phyloP scores from a whole-genome alignment of 305 asterid species.

The Striga hermonthica region DNA sequence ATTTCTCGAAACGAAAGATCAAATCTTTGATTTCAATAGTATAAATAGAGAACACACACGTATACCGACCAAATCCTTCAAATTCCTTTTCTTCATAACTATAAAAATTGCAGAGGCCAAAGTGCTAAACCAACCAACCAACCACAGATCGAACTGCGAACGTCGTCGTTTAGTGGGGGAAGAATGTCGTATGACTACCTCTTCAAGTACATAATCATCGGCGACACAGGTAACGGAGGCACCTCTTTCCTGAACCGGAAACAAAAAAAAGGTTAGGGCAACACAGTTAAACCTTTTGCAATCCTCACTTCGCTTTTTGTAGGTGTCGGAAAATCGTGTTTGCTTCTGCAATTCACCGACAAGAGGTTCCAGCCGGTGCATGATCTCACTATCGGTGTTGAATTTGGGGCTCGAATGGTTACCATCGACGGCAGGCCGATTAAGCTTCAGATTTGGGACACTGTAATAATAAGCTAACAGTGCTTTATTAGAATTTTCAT shows the following conservation, averaged over 20 bases:
- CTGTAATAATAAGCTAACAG: conserved; percentile 44
- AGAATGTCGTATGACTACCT: conserved; percentile 65
- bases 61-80: too few relatives aligned
- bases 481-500: neutral
- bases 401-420: conserved; percentile 87
- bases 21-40: too few relatives aligned
- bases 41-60: too few relatives aligned
- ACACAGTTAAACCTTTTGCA: conserved; percentile 24
- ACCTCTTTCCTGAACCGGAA: neutral
- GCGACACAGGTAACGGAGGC: conserved; percentile 52
- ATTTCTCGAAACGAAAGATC: too few relatives aligned
- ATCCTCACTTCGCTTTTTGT: neutral
- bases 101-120: too few relatives aligned
- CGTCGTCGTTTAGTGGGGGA: conserved; percentile 27
- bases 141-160: neutral
- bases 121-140: too few relatives aligned
- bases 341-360: conserved; percentile 80
- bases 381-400: conserved; percentile 87
- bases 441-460: conserved; percentile 91
- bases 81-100: too few relatives aligned
- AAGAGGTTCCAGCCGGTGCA: conserved; percentile 93
- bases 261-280: neutral
- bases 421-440: conserved; percentile 64
- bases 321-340: conserved; percentile 88
- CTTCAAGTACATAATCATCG: conserved; percentile 67